Base-by-base conservation (phyloP, 2,329 filamentous ascomycete genomes). In the Nigrospora osmanthi region DNA sequence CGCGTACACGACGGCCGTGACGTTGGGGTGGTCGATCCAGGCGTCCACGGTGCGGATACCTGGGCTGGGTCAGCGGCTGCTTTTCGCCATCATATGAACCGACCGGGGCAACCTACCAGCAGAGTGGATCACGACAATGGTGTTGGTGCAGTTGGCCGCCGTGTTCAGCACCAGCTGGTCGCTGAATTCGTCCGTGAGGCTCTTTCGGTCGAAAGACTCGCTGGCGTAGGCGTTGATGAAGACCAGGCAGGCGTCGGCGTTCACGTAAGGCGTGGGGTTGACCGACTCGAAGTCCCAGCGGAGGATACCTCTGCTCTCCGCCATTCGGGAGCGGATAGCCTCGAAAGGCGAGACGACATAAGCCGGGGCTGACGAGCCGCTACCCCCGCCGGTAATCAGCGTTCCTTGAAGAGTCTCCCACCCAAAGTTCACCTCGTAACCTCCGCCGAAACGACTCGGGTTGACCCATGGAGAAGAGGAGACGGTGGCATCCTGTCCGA, bases 321-420 rank as follows among this genome's bases (percentile, higher is more conserved):
- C 13, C 14, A 52, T 33, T 58, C 87, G 85, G 0, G 72, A 72
- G 0, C 67, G 57, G 35, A 76, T 72, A 1, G 83, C 83, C 42
- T 82, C 74, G 40, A 78, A 72, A 0, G 90, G 89, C 35, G 84
- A 75, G 14, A 93, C 70, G 1, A 95, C 71, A 54, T 91, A 91
- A 3, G 85, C 85, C 46, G 89, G 89, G 32, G 94, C 80, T 11
- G 87, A 87, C 0, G 87, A 81, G 2, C 89, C 89, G 4, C 85
- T 90, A 11, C 90, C 90, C 88, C 89, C 95, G 12, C 89, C 89
- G 23, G 83, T 85, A 2, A 77, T 87, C 3, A 95, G 70, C 0
- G 88, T 93, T 7, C 88, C 89, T 50, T 85, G 80, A 59, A 52
- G 39, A 14, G 48, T 52, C 28, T 49, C 40, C 43, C 44, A 44